These are phyloP conservation scores for Chalaropsis thielavioides DNA, from an alignment of 2,329 filamentous ascomycete genomes.

Conservation along the genomic window DNA sequence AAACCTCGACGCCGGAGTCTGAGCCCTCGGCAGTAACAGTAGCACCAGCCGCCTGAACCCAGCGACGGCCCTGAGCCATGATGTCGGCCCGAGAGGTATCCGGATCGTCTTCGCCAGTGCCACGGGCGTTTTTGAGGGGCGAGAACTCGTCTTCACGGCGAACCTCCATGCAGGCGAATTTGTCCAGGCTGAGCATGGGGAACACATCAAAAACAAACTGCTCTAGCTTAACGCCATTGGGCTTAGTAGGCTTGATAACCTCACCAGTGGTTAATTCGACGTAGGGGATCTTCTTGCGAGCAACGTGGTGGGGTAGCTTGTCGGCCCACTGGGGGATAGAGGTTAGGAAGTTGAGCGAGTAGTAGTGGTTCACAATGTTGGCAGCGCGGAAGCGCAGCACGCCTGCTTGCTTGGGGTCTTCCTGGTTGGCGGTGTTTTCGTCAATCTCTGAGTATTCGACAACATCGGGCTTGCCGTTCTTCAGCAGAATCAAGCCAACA, in stretches of 20 bases:
- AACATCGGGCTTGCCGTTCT: slow-evolving; percentile 92
- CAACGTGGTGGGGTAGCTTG: slow-evolving; percentile 85
- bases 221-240: slow-evolving; percentile 97
- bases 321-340: slow-evolving; percentile 75
- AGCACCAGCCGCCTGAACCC: slow-evolving; percentile 67
- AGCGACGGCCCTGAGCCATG: slow-evolving; percentile 75
- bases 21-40: slow-evolving; percentile 50
- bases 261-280: slow-evolving; percentile 63
- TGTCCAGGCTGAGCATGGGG: slow-evolving; percentile 62
- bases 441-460: slow-evolving; percentile 99
- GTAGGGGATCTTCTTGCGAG: slow-evolving; percentile 94
- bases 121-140: slow-evolving; percentile 77
- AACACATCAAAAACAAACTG: slow-evolving; percentile 82
- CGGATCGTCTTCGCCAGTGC: slow-evolving; percentile 81
- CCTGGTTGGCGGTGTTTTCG: slow-evolving; percentile 71
- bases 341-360: slow-evolving; percentile 85
- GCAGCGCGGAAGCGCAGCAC: slow-evolving; percentile 92
- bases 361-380: slow-evolving; percentile 99
- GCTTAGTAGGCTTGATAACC: slow-evolving; percentile 77
- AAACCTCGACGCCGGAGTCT: slow-evolving; percentile 68
- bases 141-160: slow-evolving; percentile 96
- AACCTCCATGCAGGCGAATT: slow-evolving; percentile 94
- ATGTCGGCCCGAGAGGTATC: slow-evolving; percentile 88
- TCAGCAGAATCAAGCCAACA: slow-evolving; percentile 83
- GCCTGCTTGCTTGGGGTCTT: slow-evolving; percentile 63